These are phyloP conservation scores for Trichoderma sp. DNA, from an alignment of 2,329 filamentous ascomycete genomes.

Conservation along the genomic window DNA sequence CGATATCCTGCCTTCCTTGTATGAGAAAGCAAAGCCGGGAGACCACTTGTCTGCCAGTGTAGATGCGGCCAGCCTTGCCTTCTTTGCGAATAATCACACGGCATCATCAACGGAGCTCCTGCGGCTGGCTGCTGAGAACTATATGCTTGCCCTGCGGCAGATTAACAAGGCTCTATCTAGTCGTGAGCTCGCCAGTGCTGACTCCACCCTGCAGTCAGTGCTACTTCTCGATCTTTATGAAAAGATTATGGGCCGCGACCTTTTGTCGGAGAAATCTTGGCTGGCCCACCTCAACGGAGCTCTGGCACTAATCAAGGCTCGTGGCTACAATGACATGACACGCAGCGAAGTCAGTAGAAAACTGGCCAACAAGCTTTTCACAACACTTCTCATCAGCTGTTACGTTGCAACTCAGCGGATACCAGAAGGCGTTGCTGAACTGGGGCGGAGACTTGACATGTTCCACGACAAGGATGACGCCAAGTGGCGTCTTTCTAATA, in stretches of 20 bases:
- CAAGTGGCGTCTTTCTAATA: constrained; percentile 30
- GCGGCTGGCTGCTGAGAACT: constrained; percentile 21
- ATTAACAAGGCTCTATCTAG: constrained; percentile 19
- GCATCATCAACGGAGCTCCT: constrained; percentile 1
- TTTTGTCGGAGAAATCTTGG: constrained; percentile 22
- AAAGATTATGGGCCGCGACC: constrained; percentile 31
- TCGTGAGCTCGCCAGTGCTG: constrained; percentile 8
- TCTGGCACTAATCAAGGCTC: constrained; percentile 26
- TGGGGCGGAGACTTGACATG: constrained; percentile 21
- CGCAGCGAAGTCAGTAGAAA: constrained; percentile 25
- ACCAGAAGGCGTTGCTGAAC: constrained; percentile 20
- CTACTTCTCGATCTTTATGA: constrained; percentile 35
- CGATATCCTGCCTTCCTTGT: constrained; percentile 28
- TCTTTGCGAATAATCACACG: constrained; percentile 26
- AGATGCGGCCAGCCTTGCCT: constrained; percentile 33
- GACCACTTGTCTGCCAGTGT: constrained; percentile 31
- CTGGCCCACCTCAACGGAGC: constrained; percentile 31
- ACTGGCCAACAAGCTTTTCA: constrained; percentile 25
- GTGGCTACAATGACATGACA: constrained; percentile 23
- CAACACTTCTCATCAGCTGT: constrained; percentile 24
- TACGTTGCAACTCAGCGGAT: constrained; percentile 23
- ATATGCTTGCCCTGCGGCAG: constrained; percentile 13
- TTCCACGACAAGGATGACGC: constrained; percentile 24
- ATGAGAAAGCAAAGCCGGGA: constrained; percentile 6
- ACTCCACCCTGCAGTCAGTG: constrained; percentile 31